phyloP scores from a whole-genome alignment of 495 filamentous ascomycete species.

The Penicillium chermesinum region DNA sequence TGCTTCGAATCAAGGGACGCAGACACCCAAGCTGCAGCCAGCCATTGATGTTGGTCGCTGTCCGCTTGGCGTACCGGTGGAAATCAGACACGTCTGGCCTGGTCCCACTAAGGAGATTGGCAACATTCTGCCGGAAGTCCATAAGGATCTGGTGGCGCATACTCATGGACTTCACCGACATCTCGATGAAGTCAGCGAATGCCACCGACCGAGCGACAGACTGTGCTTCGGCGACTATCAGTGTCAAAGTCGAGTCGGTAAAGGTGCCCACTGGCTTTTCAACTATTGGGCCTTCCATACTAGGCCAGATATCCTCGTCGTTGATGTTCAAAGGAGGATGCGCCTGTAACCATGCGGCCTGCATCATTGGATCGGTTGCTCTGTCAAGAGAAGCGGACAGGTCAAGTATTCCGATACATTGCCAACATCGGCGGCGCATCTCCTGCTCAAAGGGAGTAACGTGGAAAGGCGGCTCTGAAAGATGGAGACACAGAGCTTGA shows the following conservation, averaged over 20 bases:
- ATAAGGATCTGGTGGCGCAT: conserved; percentile 25
- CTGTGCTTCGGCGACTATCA: conserved; percentile 23
- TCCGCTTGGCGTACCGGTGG: conserved; percentile 24
- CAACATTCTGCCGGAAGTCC: conserved; percentile 23
- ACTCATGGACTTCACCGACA: conserved; percentile 16
- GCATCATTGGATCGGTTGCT: conserved; percentile 39
- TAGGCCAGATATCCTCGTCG: conserved; percentile 27
- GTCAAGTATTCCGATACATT: conserved; percentile 33
- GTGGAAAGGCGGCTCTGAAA: conserved; percentile 28
- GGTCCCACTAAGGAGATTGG: conserved; percentile 19
- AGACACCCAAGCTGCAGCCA: conserved; percentile 31
- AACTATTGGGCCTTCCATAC: conserved; percentile 19
- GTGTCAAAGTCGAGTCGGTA: conserved; percentile 31
- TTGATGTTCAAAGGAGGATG: conserved; percentile 30
- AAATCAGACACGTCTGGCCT: conserved; percentile 21
- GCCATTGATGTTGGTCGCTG: conserved; percentile 19
- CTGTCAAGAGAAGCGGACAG: conserved; percentile 30
- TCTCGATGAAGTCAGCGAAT: conserved; percentile 25
- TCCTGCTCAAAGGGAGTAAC: conserved; percentile 31
- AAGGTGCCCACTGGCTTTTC: conserved; percentile 20
- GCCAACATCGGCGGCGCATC: conserved; percentile 34
- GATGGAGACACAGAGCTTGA: conserved; percentile 62
- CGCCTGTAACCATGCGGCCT: conserved; percentile 24
- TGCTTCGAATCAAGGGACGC: conserved; percentile 25
- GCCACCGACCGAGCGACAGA: conserved; percentile 24